Percentiles rank a stretch among this genome's conserved stretches.
phyloP scores from a whole-genome alignment of 805 yeast genomes.

The Danielozyma ontarioensis region DNA sequence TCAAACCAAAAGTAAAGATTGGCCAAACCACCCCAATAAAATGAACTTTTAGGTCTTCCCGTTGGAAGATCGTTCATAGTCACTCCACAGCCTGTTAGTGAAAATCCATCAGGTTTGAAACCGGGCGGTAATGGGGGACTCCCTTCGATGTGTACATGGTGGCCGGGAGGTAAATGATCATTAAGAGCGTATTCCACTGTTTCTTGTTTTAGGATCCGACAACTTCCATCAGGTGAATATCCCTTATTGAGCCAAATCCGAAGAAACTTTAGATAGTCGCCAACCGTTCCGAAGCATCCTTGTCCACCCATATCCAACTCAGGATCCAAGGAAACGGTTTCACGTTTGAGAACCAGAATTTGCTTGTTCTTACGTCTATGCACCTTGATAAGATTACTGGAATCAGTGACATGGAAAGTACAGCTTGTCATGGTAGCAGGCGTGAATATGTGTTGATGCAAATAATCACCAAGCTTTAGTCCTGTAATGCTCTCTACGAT shows the following conservation, averaged over 20 bases:
- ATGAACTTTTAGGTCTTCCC: constrained; percentile 30
- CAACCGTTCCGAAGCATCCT: constrained; percentile 33
- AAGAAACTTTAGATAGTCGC: constrained; percentile 34
- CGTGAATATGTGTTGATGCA: constrained; percentile 18
- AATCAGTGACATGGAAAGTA: constrained; percentile 9
- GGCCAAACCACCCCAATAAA: constrained; percentile 38
- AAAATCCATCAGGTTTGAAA: background rate
- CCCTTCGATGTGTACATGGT: constrained; percentile 3
- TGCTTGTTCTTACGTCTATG: constrained; percentile 4
- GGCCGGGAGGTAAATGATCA: constrained; percentile 26
- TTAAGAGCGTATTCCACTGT: constrained; percentile 24
- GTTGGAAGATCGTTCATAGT: constrained; percentile 18
- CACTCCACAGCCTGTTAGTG: constrained; percentile 23
- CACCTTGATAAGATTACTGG: background rate
- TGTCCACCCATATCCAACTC: constrained; percentile 40
- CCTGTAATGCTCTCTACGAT: constrained; percentile 25
- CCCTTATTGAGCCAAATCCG: constrained; percentile 39
- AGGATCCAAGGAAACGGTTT: constrained; percentile 16
- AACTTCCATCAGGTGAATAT: constrained; percentile 32
- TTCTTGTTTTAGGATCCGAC: constrained; percentile 10
- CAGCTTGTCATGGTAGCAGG: constrained; percentile 23
- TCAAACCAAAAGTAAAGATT: constrained; percentile 39
- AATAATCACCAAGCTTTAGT: constrained; percentile 18
- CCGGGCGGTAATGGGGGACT: background rate
- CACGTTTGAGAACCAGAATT: constrained; percentile 11